Evolutionary conservation across 1,284 basidiomycete species (phyloP), one percentile per base, ranked within the genome.

Genomic region (Puccinia coronata): DNA sequence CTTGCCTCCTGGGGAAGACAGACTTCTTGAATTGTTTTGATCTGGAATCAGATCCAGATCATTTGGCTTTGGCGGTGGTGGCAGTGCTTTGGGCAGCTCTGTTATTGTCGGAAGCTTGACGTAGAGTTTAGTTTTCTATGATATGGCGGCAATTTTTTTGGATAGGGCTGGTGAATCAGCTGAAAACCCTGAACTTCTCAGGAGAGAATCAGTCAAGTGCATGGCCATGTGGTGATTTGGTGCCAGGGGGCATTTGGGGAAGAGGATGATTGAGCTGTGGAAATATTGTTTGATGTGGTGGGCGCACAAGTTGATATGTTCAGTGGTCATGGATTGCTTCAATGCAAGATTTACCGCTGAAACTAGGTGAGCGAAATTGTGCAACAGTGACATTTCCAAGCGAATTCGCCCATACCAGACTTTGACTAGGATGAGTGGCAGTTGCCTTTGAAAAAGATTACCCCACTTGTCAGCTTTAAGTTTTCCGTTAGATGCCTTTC

Each of bases 401-500:
- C 47, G 49, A 41, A 31, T 28, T 12, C 43, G 5, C 41, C 36
- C 53, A 34, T 36, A 36, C 65, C 67, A 79, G 36, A 63, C n/a
- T 12, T 63, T 53, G 12, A 36, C 20, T 9, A 80, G 39, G 39
- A 73, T 80, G 11, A 61, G 49, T 6, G 78, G 70, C 20, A 80
- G 41, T 65, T 76, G 57, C n/a, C 63, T 76, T 8, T 57, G 59
- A 61, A 76, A 76, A 16, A 65, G 57, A 28, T 76, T 61, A 6
- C 78, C 41, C 75, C 83, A 83, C 43, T 83, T 80, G 31, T 83
- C 65, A 0, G 83, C 82, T 67, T 77, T 82, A 2, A 83, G 72
- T 41, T 74, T 73, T 25, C 82, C 83, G 59, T 75, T 65, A 0
- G 36, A 57, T 20, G 53, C 63, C 8, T 67, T 69, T 0, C 77